phyloP scores from a whole-genome alignment of 768 basidiomycete genomes.

The Phanerodontia chrysosporium region DNA sequence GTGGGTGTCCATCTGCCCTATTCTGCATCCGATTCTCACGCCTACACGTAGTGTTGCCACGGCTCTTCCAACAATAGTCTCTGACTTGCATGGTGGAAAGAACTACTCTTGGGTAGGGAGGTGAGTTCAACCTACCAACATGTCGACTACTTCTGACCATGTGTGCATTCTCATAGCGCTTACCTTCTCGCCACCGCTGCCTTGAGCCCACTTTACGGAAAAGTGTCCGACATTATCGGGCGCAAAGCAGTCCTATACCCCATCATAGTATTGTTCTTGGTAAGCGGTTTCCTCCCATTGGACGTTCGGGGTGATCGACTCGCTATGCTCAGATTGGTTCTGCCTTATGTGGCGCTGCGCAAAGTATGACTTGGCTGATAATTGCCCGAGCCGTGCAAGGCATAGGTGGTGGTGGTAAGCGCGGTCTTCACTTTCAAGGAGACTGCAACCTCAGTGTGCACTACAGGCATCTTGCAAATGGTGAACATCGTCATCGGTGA shows the following conservation, averaged over 20 bases:
- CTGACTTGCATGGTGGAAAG: not conserved
- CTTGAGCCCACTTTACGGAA: constrained; percentile 29
- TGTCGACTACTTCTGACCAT: too few species aligned
- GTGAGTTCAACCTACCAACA: too few species aligned
- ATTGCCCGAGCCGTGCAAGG: constrained; percentile 38
- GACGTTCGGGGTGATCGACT: not conserved
- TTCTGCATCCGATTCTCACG: not conserved
- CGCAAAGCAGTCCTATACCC: constrained; percentile 35
- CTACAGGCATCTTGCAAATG: constrained; percentile 28
- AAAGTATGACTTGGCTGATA: constrained; percentile 40
- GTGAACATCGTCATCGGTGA: constrained; percentile 36
- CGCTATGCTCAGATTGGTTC: constrained; percentile 30
- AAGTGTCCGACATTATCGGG: constrained; percentile 27
- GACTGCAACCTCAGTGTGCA: not conserved
- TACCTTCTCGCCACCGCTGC: constrained; percentile 26
- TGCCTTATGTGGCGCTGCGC: constrained; percentile 38
- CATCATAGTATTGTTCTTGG: constrained; percentile 34
- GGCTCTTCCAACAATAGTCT: not conserved
- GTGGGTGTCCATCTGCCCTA: not conserved
- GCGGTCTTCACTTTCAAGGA: not conserved
- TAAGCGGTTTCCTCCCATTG: constrained; percentile 1
- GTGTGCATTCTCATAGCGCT: constrained; percentile 15
- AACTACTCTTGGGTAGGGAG: constrained; percentile 1
- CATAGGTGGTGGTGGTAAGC: constrained; percentile 34
- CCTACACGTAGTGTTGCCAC: not conserved